Evolutionary conservation across 768 basidiomycete genomes (phyloP).

Genomic region (Leccinum disarticulatum): DNA sequence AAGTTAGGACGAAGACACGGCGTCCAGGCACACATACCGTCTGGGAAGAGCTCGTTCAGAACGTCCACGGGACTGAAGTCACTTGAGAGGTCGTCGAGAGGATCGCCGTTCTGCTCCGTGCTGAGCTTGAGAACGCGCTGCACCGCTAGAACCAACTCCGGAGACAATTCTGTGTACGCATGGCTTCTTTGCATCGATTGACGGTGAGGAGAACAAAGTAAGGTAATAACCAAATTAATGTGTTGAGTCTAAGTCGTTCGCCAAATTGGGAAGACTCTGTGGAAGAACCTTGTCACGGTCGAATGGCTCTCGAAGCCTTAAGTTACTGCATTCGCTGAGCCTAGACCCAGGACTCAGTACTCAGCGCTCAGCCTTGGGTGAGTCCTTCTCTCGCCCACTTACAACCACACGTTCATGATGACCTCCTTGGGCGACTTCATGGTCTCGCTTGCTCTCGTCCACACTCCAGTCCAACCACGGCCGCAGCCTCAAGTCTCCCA

Average conservation of each 20-base stretch:
- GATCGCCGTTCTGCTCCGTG: constrained; percentile 44
- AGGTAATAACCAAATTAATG: neutral
- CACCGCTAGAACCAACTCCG: constrained; percentile 67
- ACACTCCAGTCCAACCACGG: neutral
- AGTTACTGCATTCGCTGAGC: neutral
- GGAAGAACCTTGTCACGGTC: neutral
- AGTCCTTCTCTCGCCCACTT: constrained; percentile 2
- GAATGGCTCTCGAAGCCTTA: neutral
- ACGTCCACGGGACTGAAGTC: constrained; percentile 57
- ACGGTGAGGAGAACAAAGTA: neutral
- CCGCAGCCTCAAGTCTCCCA: neutral
- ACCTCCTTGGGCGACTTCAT: constrained; percentile 23
- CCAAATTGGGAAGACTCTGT: constrained; percentile 16
- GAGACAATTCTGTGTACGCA: constrained; percentile 52
- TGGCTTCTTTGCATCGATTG: constrained; percentile 22
- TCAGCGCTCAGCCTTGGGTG: constrained; percentile 2
- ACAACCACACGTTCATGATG: constrained; percentile 11
- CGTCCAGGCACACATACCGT: constrained; percentile 52
- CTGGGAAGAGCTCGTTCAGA: constrained; percentile 67
- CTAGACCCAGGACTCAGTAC: neutral
- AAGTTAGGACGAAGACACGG: constrained; percentile 1
- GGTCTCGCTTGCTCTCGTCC: constrained; percentile 16
- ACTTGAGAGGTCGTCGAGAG: constrained; percentile 56
- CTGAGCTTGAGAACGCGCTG: constrained; percentile 66
- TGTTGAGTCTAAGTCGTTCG: neutral